Percentiles rank a stretch among this genome's conserved stretches.
Conservation (phyloP, 2,329 filamentous ascomycete species). For the Colletotrichum sp. region DNA sequence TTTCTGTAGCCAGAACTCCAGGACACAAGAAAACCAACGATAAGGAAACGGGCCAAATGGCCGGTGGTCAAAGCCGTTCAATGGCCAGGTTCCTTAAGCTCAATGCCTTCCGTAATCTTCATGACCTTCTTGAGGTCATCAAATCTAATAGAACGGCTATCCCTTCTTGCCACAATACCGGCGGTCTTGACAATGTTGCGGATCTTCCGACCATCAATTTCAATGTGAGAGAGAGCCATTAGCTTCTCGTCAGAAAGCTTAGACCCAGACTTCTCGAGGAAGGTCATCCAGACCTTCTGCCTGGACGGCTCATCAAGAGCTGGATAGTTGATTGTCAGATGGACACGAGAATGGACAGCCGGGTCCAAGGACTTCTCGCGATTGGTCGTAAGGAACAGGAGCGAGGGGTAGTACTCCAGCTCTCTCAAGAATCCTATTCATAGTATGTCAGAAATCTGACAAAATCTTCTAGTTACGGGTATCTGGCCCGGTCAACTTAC, state of each 20-base stretch:
- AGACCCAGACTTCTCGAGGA: slow-evolving; percentile 21
- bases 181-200: slow-evolving; percentile 29
- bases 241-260: slow-evolving; percentile 15
- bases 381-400: slow-evolving; percentile 89
- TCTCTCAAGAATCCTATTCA: slow-evolving; percentile 70
- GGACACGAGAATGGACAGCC: slow-evolving; percentile 55
- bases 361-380: slow-evolving; percentile 58
- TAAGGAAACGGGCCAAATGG: too few relatives aligned
- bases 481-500: background rate
- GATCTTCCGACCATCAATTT: slow-evolving; percentile 26
- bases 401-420: slow-evolving; percentile 91
- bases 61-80: background rate
- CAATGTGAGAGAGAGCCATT: slow-evolving; percentile 18
- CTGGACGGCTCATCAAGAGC: slow-evolving; percentile 26
- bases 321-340: slow-evolving; percentile 44
- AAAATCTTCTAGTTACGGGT: too few relatives aligned
- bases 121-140: slow-evolving; percentile 26
- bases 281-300: slow-evolving; percentile 28
- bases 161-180: slow-evolving; percentile 25
- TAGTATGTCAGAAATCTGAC: background rate
- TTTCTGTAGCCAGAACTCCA: too few relatives aligned
- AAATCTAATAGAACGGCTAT: slow-evolving; percentile 15
- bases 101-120: slow-evolving; percentile 26
- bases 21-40: too few relatives aligned
- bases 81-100: background rate